Base-by-base conservation (phyloP, 441 rosid species). In the Eugenia klotzschiana region DNA sequence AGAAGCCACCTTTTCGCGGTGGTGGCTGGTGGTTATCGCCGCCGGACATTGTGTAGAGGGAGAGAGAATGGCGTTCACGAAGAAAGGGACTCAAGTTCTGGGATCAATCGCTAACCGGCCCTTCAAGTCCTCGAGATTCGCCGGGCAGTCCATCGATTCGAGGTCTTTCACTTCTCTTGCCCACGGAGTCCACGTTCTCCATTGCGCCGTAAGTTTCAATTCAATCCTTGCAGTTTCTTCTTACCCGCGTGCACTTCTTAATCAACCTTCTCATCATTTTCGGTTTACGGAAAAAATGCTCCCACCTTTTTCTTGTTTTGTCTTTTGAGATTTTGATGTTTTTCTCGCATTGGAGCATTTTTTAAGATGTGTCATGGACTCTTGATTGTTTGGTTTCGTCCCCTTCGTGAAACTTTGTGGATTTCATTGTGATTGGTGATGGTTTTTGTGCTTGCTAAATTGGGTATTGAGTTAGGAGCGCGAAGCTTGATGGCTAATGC, bases 131-230 rank as follows among this genome's bases (percentile, higher is more conserved):
- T 80, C 56, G 57, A 83, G 86, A 55, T 58, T 89, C 58, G 90
- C 90, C 18, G 92, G 91, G 64, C 91, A 88, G 74, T 82, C 91
- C 83, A 83, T 85, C 72, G 87, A 85, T 87, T 90, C 90, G 79
- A 87, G 94, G 69, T 46, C 87, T 79, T 87, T 90, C 56, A 84
- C 95, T 16, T 74, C 89, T 84, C 91, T 91, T 85, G 81, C 90
- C 83, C 93, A 93, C 51, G 99, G 99, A 85, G 87, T 95, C 90
- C 98, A 96, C 87, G 93, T 95, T 88, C 94, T 96, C 88, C 98
- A 94, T 50, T 94, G 98, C 89, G 96, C 96, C 2, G 99, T 95
- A 88, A 89, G 88, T 83, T 60, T 80, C 46, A 9, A 12, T 40
- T 54, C 51, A n/a, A 22, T 54, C 79, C 74, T 6, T 22, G 56